Evolutionary conservation across 352 stramenopile genomes (phyloP).

Genomic region (Blastocystis sp.): DNA sequence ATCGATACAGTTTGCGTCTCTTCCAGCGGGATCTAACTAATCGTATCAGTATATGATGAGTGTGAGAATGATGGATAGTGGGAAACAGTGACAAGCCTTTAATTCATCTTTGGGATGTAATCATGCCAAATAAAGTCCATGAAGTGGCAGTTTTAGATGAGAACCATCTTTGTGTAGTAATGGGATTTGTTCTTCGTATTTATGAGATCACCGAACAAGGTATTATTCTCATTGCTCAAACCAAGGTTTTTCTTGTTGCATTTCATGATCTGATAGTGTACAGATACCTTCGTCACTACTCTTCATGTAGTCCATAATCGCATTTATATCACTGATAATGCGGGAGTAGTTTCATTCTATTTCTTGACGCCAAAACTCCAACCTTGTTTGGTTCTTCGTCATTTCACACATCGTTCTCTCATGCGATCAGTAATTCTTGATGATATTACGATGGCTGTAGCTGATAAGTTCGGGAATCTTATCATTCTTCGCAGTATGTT

Average conservation of each 20-base stretch:
- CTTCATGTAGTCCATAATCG: slow-evolving; percentile 3
- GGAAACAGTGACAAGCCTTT: neutral
- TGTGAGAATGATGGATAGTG: neutral
- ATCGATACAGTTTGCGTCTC: neutral
- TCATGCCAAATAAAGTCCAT: neutral
- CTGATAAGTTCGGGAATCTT: slow-evolving; percentile 67
- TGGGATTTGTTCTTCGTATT: neutral
- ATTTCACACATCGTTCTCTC: slow-evolving; percentile 39
- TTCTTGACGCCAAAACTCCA: neutral
- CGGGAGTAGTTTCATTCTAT: slow-evolving; percentile 18
- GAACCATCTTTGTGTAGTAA: neutral
- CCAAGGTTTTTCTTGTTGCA: neutral
- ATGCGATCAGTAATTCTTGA: slow-evolving; percentile 34
- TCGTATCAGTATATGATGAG: neutral
- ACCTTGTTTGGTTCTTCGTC: neutral
- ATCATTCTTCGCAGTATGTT: slow-evolving; percentile 44
- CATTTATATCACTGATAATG: slow-evolving; percentile 43
- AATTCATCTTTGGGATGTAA: neutral
- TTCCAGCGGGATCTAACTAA: neutral
- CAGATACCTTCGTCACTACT: slow-evolving; percentile 41
- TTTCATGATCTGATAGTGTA: neutral
- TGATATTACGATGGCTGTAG: slow-evolving; percentile 25
- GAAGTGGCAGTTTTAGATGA: neutral
- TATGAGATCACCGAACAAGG: slow-evolving; percentile 15
- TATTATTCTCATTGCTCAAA: neutral